phyloP scores from a whole-genome alignment of 805 yeast genomes.

The Saturnispora diversa region DNA sequence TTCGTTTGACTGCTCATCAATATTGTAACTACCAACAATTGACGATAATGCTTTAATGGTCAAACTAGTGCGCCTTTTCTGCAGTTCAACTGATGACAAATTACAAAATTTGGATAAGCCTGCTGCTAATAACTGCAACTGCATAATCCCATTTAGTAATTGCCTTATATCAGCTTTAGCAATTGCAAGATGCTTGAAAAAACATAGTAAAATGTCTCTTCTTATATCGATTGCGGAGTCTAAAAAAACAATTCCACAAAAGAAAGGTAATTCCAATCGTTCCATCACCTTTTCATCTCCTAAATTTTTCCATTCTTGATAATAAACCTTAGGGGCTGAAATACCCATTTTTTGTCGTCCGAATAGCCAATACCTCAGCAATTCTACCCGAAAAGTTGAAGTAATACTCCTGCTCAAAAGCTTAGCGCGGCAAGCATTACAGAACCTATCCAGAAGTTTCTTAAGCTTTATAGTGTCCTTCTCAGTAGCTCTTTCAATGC shows the following conservation, averaged over 20 bases:
- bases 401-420: neutral
- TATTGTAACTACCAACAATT: neutral
- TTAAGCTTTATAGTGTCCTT: slow-evolving; percentile 9
- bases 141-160: neutral
- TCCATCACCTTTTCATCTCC: slow-evolving; percentile 16
- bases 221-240: slow-evolving; percentile 2
- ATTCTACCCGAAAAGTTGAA: neutral
- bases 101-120: neutral
- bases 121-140: slow-evolving; percentile 10
- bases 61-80: slow-evolving; percentile 2
- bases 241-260: slow-evolving; percentile 6
- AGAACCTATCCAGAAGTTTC: slow-evolving; percentile 8
- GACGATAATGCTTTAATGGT: slow-evolving; percentile 8
- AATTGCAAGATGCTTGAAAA: slow-evolving; percentile 11
- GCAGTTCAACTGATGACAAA: slow-evolving; percentile 3
- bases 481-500: slow-evolving; percentile 4
- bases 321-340: slow-evolving; percentile 17
- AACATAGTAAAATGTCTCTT: slow-evolving; percentile 6
- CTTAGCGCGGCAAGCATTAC: neutral
- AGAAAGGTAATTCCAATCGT: slow-evolving; percentile 22
- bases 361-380: slow-evolving; percentile 12
- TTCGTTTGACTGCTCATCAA: neutral
- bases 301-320: slow-evolving; percentile 28
- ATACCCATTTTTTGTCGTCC: slow-evolving; percentile 2
- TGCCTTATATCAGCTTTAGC: slow-evolving; percentile 1